These are phyloP conservation scores for Russula dissimulans DNA, from an alignment of 768 basidiomycete species.

Conservation along the genomic window DNA sequence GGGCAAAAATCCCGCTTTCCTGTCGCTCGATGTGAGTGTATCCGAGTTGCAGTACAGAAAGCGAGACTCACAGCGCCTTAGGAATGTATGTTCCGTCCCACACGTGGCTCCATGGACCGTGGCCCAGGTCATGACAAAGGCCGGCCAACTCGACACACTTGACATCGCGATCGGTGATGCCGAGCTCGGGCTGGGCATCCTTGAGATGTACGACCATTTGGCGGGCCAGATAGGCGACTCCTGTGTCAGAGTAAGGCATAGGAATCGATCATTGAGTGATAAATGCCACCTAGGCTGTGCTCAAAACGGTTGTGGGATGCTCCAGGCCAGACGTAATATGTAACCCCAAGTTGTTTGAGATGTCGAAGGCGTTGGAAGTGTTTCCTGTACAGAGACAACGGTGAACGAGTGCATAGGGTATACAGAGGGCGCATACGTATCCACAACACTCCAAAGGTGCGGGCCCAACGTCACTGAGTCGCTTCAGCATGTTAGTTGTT, in stretches of 20 bases:
- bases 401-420: background rate
- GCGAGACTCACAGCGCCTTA: constrained; percentile 41
- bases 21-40: background rate
- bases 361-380: constrained; percentile 71
- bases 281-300: constrained; percentile 58
- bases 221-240: constrained; percentile 66
- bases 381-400: constrained; percentile 30
- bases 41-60: background rate
- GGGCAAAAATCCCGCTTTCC: background rate
- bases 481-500: background rate
- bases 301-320: constrained; percentile 80
- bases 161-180: constrained; percentile 62
- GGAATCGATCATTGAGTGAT: background rate
- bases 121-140: constrained; percentile 77
- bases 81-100: constrained; percentile 75
- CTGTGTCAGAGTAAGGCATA: constrained; percentile 31
- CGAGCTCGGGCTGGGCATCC: constrained; percentile 48
- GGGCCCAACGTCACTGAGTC: constrained; percentile 17
- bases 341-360: constrained; percentile 74
- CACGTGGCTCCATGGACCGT: constrained; percentile 81
- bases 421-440: constrained; percentile 44
- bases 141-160: constrained; percentile 74
- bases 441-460: constrained; percentile 44
- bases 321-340: constrained; percentile 67
- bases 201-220: constrained; percentile 51